A percentile compares a stretch with the other conserved stretches of the same genome.
Evolutionary conservation across 306 rosid genomes (phyloP).

Genomic region (Myrica gale): DNA sequence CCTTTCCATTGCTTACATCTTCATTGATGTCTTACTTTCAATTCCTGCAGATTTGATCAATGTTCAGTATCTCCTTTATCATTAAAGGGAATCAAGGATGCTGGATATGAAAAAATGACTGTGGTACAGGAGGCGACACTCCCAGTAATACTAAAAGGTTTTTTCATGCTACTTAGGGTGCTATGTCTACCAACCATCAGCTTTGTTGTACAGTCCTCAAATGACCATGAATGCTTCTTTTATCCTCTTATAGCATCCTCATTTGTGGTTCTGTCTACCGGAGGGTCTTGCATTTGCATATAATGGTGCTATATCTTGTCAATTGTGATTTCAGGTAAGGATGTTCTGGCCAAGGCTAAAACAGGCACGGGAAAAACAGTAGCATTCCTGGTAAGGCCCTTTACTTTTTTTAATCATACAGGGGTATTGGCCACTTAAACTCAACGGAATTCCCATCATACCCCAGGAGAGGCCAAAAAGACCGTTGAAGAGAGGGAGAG

Average conservation of each 20-base stretch:
- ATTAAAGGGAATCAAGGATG: constrained; percentile 83
- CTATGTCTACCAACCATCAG: constrained; percentile 8
- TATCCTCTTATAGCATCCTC: constrained; percentile 13
- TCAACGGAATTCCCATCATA: not conserved
- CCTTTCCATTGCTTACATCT: constrained; percentile 2
- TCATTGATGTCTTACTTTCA: constrained; percentile 25
- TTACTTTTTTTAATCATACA: not conserved
- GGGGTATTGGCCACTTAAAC: constrained; percentile 23
- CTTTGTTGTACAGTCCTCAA: constrained; percentile 7
- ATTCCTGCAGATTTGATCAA: constrained; percentile 68
- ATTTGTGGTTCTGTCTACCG: constrained; percentile 1
- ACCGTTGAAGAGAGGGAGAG: too few species aligned
- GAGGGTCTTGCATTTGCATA: constrained; percentile 21
- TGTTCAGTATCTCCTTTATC: constrained; percentile 71
- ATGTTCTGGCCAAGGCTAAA: constrained; percentile 94
- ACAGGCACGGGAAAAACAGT: constrained; percentile 99
- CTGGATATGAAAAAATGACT: constrained; percentile 94
- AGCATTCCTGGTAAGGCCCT: constrained; percentile 80
- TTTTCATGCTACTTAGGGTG: constrained; percentile 17
- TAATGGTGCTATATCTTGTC: constrained; percentile 26
- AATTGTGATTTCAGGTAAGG: constrained; percentile 64
- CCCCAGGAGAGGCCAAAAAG: too few species aligned
- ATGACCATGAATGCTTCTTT: constrained; percentile 4
- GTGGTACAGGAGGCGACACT: constrained; percentile 96
- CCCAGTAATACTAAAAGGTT: constrained; percentile 83